Evolutionary conservation across 2,329 filamentous ascomycete species (phyloP), one percentile per base, ranked within the genome.

Genomic region (Coleophoma eucalyptorum): DNA sequence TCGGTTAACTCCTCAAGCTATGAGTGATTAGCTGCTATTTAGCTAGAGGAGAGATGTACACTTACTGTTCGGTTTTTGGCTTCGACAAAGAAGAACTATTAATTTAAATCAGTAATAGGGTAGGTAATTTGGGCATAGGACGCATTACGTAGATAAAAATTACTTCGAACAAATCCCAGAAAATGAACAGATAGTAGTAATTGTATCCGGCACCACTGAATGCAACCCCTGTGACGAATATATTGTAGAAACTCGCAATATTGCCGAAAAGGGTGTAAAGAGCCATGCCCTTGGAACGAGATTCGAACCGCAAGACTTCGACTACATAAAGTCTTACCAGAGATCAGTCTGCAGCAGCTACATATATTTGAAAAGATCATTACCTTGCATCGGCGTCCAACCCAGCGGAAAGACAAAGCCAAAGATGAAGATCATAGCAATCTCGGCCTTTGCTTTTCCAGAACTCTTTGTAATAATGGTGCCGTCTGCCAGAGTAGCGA

Each of bases 221-320:
- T 2, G 67, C 65, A n/a, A 70, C 64, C 0, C 59, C 59, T 5
- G 62, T 62, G 0, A 72, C 72, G 54, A 73, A 75, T 0, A 70
- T 73, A 51, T 74, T 74, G 55, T 72, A 72, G 50, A 75, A 72
- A 18, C 64, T 63, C 5, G 71, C 71, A 50, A 74, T 63, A 46
- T 75, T 74, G 49, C 72, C 69, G 59, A 67, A 72, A 53, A 75
- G 68, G 47, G 72, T 74, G 53, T 73, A 73, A 56, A 74, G 68
- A 4, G 69, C 72, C 71, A 75, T 74, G 3, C 73, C 73, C 55
- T 76, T 76, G 1, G 72, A 71, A 4, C 73, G 62, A 2, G 64
- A 67, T 51, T 74, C 70, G 50, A 72, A 74, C 3, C 67, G 64
- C 18, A 76, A 62, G 50, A 71, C 72, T 54, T 76, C 73, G 15